phyloP scores from a whole-genome alignment of 805 yeast genomes.

The Peterozyma xylosa region DNA sequence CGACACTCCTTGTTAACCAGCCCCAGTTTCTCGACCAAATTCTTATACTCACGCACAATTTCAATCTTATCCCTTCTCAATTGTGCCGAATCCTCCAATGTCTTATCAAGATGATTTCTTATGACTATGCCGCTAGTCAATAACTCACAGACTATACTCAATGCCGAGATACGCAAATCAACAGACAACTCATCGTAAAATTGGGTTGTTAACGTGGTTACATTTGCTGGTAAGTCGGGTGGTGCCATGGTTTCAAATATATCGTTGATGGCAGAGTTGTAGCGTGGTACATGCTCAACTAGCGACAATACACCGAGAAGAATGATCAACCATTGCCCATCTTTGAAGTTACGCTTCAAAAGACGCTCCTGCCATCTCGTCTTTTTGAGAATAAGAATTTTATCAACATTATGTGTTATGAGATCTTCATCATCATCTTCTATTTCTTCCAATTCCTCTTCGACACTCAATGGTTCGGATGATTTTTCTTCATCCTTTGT shows the following conservation, averaged over 20 bases:
- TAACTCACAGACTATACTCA: constrained; percentile 59
- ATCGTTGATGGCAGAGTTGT: constrained; percentile 37
- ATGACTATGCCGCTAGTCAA: constrained; percentile 51
- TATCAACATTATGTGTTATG: constrained; percentile 34
- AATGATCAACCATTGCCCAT: constrained; percentile 81
- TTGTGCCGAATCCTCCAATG: constrained; percentile 55
- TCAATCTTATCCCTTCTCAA: constrained; percentile 65
- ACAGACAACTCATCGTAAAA: constrained; percentile 49
- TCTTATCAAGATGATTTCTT: constrained; percentile 57
- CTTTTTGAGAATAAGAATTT: constrained; percentile 47
- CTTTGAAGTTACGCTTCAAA: constrained; percentile 64
- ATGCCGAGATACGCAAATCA: constrained; percentile 44
- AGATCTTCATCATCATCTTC: constrained; percentile 21
- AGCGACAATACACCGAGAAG: constrained; percentile 64
- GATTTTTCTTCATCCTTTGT: constrained; percentile 9
- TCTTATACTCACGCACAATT: constrained; percentile 50
- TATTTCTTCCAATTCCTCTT: constrained; percentile 13
- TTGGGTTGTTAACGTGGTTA: constrained; percentile 34
- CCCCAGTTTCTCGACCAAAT: constrained; percentile 42
- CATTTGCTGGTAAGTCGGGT: constrained; percentile 36
- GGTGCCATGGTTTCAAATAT: constrained; percentile 57
- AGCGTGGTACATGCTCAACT: constrained; percentile 51
- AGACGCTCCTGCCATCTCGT: constrained; percentile 74
- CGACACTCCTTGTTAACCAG: constrained; percentile 32
- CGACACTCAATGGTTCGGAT: neutral